phyloP scores from a whole-genome alignment of 2,329 filamentous ascomycete genomes.

The Ceratocystis ficicola region DNA sequence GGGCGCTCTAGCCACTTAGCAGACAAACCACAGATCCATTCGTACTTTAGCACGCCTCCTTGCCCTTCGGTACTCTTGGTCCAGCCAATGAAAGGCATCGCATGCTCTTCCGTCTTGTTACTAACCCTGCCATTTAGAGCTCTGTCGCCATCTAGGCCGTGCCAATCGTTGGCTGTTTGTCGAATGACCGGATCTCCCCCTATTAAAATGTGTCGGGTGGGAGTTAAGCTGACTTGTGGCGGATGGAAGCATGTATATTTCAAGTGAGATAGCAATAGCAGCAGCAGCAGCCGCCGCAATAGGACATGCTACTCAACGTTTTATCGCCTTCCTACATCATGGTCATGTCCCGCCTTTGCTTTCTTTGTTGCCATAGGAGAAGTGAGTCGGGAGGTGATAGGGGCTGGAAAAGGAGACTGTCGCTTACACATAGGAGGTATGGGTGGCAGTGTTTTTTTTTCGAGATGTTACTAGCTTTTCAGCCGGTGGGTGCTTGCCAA shows the following conservation, averaged over 20 bases:
- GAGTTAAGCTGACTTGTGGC: no score
- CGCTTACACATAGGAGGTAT: background rate
- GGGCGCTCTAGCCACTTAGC: background rate
- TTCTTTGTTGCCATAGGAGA: background rate
- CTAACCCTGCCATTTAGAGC: background rate
- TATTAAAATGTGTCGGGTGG: no score
- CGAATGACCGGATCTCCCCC: background rate
- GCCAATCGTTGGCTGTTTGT: background rate
- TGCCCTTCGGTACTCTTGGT: background rate
- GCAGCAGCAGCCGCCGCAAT: background rate
- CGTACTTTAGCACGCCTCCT: no score
- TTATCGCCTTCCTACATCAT: background rate
- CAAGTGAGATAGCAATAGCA: background rate
- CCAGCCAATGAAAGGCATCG: background rate
- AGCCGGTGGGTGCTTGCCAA: no score
- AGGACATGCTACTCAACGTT: background rate
- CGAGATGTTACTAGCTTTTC: no score
- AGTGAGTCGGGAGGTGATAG: background rate
- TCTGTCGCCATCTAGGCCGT: background rate
- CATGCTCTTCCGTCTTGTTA: background rate
- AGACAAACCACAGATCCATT: background rate
- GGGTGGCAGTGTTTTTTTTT: no score
- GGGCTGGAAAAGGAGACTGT: background rate
- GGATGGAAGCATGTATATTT: no score
- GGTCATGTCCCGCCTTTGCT: background rate